These are phyloP conservation scores for Dioszegia hungarica DNA, from an alignment of 768 basidiomycete genomes.

Conservation along the genomic window DNA sequence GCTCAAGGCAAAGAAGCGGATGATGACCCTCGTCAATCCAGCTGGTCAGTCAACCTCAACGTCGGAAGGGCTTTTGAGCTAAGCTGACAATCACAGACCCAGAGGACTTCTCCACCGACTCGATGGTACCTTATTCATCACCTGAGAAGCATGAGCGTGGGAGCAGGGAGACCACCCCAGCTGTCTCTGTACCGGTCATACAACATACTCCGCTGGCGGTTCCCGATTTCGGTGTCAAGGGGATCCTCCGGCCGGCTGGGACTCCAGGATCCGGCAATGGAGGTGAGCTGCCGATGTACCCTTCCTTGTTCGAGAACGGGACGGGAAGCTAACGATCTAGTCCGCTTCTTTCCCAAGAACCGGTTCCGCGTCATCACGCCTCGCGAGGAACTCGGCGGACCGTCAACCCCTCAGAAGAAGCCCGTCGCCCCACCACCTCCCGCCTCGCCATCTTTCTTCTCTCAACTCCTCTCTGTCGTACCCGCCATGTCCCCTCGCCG, in stretches of 20 bases:
- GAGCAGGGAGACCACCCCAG: slow-evolving; percentile 6
- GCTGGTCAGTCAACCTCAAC: slow-evolving; percentile 23
- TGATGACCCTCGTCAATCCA: slow-evolving; percentile 34
- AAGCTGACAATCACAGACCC: slow-evolving; percentile 9
- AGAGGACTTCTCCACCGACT: slow-evolving; percentile 10
- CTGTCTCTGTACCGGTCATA: not conserved
- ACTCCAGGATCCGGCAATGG: slow-evolving; percentile 45
- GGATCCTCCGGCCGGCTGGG: slow-evolving; percentile 35
- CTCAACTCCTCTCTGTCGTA: slow-evolving; percentile 34
- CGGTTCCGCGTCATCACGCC: slow-evolving; percentile 42
- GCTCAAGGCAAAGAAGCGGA: slow-evolving; percentile 14
- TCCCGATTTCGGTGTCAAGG: slow-evolving; percentile 23
- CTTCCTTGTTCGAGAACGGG: not conserved
- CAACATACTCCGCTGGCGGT: slow-evolving; percentile 7
- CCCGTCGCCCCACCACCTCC: slow-evolving; percentile 11
- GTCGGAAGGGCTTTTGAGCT: not conserved
- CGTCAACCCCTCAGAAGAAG: slow-evolving; percentile 2
- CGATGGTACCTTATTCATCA: not conserved
- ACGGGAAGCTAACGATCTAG: slow-evolving; percentile 5
- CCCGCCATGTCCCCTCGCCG: slow-evolving; percentile 32
- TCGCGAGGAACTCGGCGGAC: slow-evolving; percentile 16
- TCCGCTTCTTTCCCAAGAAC: slow-evolving; percentile 46
- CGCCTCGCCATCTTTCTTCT: slow-evolving; percentile 35
- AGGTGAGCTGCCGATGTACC: slow-evolving; percentile 11
- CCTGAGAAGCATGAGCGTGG: not conserved